phyloP scores from a whole-genome alignment of 2,329 filamentous ascomycete species.

The Colletotrichum cordylinicola region DNA sequence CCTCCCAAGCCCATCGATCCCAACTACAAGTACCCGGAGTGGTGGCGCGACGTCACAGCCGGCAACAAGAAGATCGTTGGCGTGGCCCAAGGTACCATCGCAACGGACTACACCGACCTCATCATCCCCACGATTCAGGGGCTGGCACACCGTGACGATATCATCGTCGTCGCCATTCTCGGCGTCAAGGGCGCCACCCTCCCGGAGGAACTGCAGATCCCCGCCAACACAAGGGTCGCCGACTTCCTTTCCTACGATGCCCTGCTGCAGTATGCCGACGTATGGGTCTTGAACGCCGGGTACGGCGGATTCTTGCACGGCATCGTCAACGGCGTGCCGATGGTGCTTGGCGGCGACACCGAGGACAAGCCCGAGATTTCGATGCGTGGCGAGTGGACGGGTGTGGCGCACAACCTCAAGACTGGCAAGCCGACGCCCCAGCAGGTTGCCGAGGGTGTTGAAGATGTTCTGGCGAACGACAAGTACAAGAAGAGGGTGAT shows the following conservation, averaged over 20 bases:
- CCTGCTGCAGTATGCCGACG: constrained; percentile 46
- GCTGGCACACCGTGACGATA: constrained; percentile 44
- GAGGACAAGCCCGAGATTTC: constrained; percentile 49
- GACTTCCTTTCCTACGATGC: constrained; percentile 56
- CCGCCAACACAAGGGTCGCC: constrained; percentile 46
- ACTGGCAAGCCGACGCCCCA: constrained; percentile 35
- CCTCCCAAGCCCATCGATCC: constrained; percentile 35
- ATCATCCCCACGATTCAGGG: constrained; percentile 50
- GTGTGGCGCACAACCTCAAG: constrained; percentile 49
- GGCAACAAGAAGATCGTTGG: constrained; percentile 45
- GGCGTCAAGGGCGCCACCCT: constrained; percentile 30
- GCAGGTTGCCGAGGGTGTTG: constrained; percentile 33
- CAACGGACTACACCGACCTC: constrained; percentile 42
- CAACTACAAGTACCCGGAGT: constrained; percentile 41
- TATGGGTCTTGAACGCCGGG: constrained; percentile 54
- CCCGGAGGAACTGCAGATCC: constrained; percentile 32
- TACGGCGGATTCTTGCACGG: constrained; percentile 53
- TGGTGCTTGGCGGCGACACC: constrained; percentile 49
- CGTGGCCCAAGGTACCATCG: constrained; percentile 54
- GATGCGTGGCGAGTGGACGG: constrained; percentile 45
- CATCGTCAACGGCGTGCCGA: constrained; percentile 50
- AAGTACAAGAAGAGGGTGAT: constrained; percentile 35
- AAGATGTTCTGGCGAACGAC: constrained; percentile 32
- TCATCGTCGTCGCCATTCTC: constrained; percentile 37
- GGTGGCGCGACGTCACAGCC: constrained; percentile 48